Conservation (phyloP, 2,329 filamentous ascomycete species). For the Grosmannia clavigera region DNA sequence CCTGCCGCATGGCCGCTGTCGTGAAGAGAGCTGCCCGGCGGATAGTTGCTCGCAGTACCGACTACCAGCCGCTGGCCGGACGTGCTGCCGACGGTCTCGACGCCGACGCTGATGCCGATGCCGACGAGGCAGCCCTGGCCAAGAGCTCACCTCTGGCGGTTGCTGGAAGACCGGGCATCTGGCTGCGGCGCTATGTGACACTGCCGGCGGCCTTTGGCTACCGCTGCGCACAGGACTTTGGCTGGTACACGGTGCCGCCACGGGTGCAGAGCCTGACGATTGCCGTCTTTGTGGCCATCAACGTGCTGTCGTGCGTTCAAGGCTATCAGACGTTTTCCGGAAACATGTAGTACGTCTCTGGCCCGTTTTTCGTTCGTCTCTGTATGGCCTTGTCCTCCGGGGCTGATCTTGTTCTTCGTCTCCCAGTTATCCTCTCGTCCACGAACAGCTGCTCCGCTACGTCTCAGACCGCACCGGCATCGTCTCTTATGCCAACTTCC, state of each 20-base stretch:
- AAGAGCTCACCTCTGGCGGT: background rate
- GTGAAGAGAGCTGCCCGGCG: background rate
- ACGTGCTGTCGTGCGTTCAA: slow-evolving; percentile 4
- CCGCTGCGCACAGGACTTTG: slow-evolving; percentile 28
- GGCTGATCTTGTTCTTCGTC: background rate
- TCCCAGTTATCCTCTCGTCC: slow-evolving; percentile 5
- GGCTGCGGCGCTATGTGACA: slow-evolving; percentile 7
- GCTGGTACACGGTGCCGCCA: slow-evolving; percentile 18
- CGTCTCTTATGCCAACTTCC: slow-evolving; percentile 9
- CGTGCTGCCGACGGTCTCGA: background rate
- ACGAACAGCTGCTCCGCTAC: slow-evolving; percentile 9
- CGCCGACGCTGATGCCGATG: background rate
- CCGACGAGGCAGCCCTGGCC: background rate
- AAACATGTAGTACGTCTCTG: slow-evolving; percentile 10
- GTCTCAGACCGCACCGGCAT: slow-evolving; percentile 13
- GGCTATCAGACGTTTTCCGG: slow-evolving; percentile 11
- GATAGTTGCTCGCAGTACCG: background rate
- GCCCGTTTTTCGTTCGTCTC: background rate
- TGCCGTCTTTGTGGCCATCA: slow-evolving; percentile 6
- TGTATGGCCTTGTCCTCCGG: background rate
- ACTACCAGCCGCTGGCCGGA: background rate
- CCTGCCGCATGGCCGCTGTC: background rate
- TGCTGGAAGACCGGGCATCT: slow-evolving; percentile 1
- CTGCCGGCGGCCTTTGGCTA: slow-evolving; percentile 27
- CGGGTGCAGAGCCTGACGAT: slow-evolving; percentile 12